These are phyloP conservation scores for Juglanconis oblonga DNA, from an alignment of 2,329 filamentous ascomycete genomes.

Conservation along the genomic window DNA sequence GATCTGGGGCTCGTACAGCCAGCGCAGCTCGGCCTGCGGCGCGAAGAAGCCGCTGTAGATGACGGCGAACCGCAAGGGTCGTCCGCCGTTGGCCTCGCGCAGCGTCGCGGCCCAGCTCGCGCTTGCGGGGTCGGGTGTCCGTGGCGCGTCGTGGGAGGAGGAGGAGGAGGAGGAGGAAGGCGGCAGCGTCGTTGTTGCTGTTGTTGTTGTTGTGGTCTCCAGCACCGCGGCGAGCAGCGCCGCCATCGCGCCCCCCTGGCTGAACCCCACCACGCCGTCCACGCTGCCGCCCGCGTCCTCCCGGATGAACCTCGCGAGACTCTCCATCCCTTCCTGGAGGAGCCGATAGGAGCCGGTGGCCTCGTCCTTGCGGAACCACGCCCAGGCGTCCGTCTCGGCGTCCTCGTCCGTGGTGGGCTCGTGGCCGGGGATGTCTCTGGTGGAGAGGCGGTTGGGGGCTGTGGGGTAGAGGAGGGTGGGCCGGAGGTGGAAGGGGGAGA, in stretches of 20 bases:
- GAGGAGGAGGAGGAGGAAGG: too few relatives aligned
- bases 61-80: constrained; percentile 64
- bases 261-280: constrained; percentile 79
- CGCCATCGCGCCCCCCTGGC: constrained; percentile 72
- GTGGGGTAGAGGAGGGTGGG: constrained; percentile 66
- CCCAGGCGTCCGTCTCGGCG: constrained; percentile 64
- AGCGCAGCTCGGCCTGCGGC: constrained; percentile 57
- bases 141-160: too few relatives aligned
- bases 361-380: constrained; percentile 76
- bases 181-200: too few relatives aligned
- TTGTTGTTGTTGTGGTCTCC: constrained; percentile 40
- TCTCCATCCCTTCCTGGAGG: constrained; percentile 64
- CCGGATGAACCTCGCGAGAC: constrained; percentile 59
- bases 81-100: constrained; percentile 46
- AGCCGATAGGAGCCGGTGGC: constrained; percentile 63
- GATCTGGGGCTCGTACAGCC: constrained; percentile 73
- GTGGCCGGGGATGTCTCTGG: constrained; percentile 70
- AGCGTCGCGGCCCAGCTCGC: constrained; percentile 41
- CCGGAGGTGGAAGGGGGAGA: constrained; percentile 50
- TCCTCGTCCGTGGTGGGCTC: constrained; percentile 40
- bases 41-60: constrained; percentile 77
- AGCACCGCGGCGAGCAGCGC: constrained; percentile 70
- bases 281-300: constrained; percentile 64
- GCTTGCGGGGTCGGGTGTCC: constrained; percentile 24
- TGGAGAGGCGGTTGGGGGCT: constrained; percentile 60